Evolutionary conservation across 1,284 basidiomycete genomes (phyloP), one percentile per base, ranked within the genome.

Genomic region (Athelia sp.): DNA sequence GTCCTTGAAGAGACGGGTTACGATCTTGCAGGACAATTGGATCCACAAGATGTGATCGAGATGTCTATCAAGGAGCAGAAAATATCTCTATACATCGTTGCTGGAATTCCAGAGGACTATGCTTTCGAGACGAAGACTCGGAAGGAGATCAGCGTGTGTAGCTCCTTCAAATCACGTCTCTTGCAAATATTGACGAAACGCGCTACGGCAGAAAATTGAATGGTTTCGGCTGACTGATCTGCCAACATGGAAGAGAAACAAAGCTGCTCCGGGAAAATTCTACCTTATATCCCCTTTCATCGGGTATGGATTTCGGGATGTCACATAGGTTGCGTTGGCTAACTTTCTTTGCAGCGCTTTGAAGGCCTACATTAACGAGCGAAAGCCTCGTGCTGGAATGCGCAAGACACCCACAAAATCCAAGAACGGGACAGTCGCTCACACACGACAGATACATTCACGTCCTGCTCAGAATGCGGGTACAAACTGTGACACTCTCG

Each of bases 211-310:
- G 94, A 90, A 90, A 74, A 99, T 99, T 58, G 88, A 95, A 62
- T 99, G 97, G 97, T 98, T 98, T 67, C 84, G 75, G 53, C 72
- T 99, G 43, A 74, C 78, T 26, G 94, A 98, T 65, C 74, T 99
- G 19, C 97, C 97, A 0, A 94, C 91, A 0, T 99, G 94, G 93
- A 92, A 84, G 63, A 84, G 86, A 53, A 88, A 87, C 59, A 88
- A 84, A 65, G 64, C 80, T 51, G 69, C 79, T 49, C 71, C 82
- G 24, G 79, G 91, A 48, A 94, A 93, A 63, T 98, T 98, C 69
- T 99, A 98, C 71, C 78, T 98, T 60, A 94, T 99, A 46, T 86
- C 93, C 2, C 96, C 96, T 1, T 98, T 99, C 72, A 93, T 98
- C 52, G 80, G 76, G 90, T 95, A 67, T 58, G 87, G 73, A 23